Evolutionary conservation across 495 filamentous ascomycete genomes (phyloP), one percentile per base, ranked within the genome.

Genomic region (Evansstolkia leycettana): DNA sequence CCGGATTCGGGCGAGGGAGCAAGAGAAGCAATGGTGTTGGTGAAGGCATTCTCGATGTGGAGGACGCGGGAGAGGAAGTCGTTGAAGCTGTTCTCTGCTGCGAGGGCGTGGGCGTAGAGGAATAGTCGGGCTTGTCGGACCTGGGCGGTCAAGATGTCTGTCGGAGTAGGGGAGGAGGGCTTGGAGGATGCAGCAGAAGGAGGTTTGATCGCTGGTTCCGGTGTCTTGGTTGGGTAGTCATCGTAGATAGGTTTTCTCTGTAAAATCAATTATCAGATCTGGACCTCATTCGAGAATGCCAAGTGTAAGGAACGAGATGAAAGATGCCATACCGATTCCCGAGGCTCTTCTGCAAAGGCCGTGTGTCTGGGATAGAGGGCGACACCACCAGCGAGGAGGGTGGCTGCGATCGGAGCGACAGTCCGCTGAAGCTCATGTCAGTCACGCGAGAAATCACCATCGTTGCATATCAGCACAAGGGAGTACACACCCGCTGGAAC

Each of bases 231-330:
- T 36, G 62, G 44, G 55, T 71, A 67, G 58, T 84, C 76, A 54
- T 89, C 82, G 70, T 93, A 94, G 64, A 94, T 90, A 33, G 87
- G 75, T 67, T 92, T 93, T 48, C 76, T 80, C 54, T 69, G 47
- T 48, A 58, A 64, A 47, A 25, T 34, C n/a, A 11, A 26, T 18
- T 42, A 31, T 31, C 54, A 52, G 38, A 9, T 5, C 34, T 54
- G 16, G 38, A 29, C 10, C 28, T 5, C 28, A 12, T 30, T 7
- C 14, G 9, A 2, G n/a, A n/a, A n/a, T n/a, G n/a, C n/a, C n/a
- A n/a, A n/a, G n/a, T n/a, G n/a, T n/a, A n/a, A 31, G 57, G 49
- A 18, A 20, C 2, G 15, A 19, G 2, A 29, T 38, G 7, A 17
- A 30, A 29, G 24, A 12, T 36, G 19, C 24, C 46, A 48, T 52